Evolutionary conservation across 176 grass and related monocot species (phyloP), one percentile per base, ranked within the genome.

Genomic region (Guadua angustifolia): DNA sequence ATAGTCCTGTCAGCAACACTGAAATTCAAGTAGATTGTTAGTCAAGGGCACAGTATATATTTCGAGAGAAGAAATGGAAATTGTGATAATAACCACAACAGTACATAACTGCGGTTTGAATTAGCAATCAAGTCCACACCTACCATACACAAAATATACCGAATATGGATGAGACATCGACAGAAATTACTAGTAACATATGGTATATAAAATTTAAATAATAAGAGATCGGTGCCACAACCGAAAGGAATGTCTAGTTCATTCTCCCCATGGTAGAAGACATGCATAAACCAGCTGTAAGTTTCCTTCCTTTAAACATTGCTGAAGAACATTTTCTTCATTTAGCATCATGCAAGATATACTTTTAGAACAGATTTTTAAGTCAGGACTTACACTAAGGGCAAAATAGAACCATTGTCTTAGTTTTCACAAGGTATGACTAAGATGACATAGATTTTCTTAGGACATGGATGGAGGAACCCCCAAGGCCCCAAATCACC

Each of bases 1-100:
- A 60, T 10, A 60, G 58, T 60, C 58, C 89, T 94, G 45, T 81
- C 88, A 74, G 74, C 25, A 74, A 83, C 44, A 47, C 93, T 90
- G 88, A 81, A 70, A 70, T 59, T 51, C 53, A 84, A 88, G 15
- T 33, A 74, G 35, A 51, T 90, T 82, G 18, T 73, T 55, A 33
- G 32, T 66, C 47, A 64, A 65, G 36, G 53, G 16, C 42, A 51
- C 36, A 25, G 29, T 40, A 42, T 58, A 80, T 66, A 58, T 26
- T 55, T 84, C 21, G 47, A 79, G 56, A 38, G 65, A 15, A 69
- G 29, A 66, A 35, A 82, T 35, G 35, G 35, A 69, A 82, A 15
- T n/a, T n/a, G 26, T 55, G n/a, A 29, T 29, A 40, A 75, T 53
- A 81, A 53, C 9, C 71, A 76, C n/a, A 77, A 75, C 22, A 9